Conservation (phyloP, 2,329 filamentous ascomycete species). For the Tolypocladium amazonense region DNA sequence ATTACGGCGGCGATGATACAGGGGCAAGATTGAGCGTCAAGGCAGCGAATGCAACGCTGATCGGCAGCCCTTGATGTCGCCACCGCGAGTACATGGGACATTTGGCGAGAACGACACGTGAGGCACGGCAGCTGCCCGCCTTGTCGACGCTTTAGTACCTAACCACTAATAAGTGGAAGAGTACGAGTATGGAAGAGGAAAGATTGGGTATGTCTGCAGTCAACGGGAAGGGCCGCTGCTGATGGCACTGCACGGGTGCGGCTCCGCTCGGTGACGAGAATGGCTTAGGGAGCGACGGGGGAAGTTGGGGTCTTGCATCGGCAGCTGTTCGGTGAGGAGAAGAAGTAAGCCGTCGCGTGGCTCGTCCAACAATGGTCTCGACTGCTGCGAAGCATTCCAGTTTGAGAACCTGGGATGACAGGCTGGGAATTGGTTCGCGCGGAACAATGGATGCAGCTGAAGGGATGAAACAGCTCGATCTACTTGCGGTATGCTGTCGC, state of each 20-base stretch:
- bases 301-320: neutral
- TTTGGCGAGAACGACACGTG: neutral
- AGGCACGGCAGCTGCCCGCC: neutral
- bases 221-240: too few species aligned
- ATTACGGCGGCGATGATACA: neutral
- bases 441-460: neutral
- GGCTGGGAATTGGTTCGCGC: too few species aligned
- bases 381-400: neutral
- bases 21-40: neutral
- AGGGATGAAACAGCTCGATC: neutral
- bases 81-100: neutral
- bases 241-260: neutral
- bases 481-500: neutral
- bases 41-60: neutral
- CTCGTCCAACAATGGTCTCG: neutral
- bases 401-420: neutral
- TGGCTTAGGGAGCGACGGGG: neutral
- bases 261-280: neutral
- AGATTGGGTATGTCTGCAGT: too few species aligned
- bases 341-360: neutral
- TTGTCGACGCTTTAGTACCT: neutral
- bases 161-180: too few species aligned
- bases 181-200: too few species aligned
- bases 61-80: neutral
- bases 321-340: neutral